Evolutionary conservation across 2,329 filamentous ascomycete genomes (phyloP).

Genomic region (Aspergillus spinulosporus): DNA sequence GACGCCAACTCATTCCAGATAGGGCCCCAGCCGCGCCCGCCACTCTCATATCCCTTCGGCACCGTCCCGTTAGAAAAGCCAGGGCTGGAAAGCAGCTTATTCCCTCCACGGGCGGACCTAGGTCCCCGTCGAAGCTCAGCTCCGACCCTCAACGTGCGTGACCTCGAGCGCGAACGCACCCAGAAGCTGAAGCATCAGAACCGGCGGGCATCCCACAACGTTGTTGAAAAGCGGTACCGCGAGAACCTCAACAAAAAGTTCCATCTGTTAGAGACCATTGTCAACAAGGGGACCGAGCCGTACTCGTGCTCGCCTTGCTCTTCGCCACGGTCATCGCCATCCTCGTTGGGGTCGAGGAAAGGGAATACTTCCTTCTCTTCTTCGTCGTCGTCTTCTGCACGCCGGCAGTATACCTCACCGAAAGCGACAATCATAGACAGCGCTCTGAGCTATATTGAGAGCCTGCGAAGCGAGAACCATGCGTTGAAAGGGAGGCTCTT

Average conservation of each 20-base stretch:
- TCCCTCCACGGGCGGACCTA: not conserved
- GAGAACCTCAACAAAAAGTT: slow-evolving; percentile 10
- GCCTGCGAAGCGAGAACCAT: not conserved
- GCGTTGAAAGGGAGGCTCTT: not conserved
- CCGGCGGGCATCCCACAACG: slow-evolving; percentile 9
- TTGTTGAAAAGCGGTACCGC: slow-evolving; percentile 15
- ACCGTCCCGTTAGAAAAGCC: not conserved
- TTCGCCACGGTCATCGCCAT: not conserved
- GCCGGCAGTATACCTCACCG: not conserved
- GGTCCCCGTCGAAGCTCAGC: not conserved
- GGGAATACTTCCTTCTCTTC: not conserved
- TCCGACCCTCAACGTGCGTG: not conserved
- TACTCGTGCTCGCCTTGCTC: slow-evolving; percentile 21
- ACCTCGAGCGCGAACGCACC: not conserved
- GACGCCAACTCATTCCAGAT: not conserved
- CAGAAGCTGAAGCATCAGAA: not conserved
- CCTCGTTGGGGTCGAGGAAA: not conserved
- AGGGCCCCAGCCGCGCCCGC: not conserved
- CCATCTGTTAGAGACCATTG: not conserved
- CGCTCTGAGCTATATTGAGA: not conserved
- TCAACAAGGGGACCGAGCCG: not conserved
- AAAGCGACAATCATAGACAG: not conserved
- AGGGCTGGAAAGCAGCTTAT: not conserved
- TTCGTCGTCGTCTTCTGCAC: not conserved
- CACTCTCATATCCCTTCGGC: not conserved